Evolutionary conservation across 2,329 filamentous ascomycete species (phyloP).

Genomic region (Didymella glomerata): DNA sequence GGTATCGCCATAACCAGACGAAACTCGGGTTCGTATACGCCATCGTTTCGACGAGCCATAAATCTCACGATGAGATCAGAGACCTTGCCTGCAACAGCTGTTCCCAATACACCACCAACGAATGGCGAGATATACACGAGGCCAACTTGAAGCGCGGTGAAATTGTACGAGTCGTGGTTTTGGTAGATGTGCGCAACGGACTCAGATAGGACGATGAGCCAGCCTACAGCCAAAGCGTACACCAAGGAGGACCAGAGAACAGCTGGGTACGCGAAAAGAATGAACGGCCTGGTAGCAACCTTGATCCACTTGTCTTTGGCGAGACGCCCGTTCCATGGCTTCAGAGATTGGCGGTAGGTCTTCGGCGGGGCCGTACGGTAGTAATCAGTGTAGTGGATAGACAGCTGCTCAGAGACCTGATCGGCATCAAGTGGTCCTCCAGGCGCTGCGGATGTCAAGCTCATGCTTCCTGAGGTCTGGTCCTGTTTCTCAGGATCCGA

Average conservation of each 20-base stretch:
- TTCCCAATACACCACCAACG: conserved; percentile 76
- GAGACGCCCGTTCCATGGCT: conserved; percentile 79
- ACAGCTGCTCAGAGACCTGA: conserved; percentile 38
- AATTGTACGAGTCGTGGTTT: conserved; percentile 74
- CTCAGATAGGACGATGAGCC: conserved; percentile 95
- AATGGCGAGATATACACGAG: conserved; percentile 92
- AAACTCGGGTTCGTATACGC: conserved; percentile 94
- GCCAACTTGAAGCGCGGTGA: conserved; percentile 80
- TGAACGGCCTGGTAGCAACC: conserved; percentile 79
- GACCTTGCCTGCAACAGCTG: conserved; percentile 85
- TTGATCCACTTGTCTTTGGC: conserved; percentile 77
- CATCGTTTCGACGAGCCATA: conserved; percentile 87
- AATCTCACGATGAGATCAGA: conserved; percentile 84
- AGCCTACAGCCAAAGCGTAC: conserved; percentile 88
- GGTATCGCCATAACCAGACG: conserved; percentile 71
- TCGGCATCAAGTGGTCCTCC: conserved; percentile 25
- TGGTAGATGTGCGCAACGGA: conserved; percentile 83
- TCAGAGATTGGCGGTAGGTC: conserved; percentile 77
- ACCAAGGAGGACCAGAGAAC: conserved; percentile 88
- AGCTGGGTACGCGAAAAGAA: conserved; percentile 85
- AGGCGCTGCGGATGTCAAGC: conserved; percentile 16
- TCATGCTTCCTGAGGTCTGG: conserved; percentile 19
- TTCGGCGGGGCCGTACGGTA: conserved; percentile 73
- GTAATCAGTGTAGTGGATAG: conserved; percentile 70
- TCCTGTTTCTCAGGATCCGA: conserved; percentile 37